Conservation (phyloP, 192 early-diverging fungal genomes). For the Backusella australiensis region DNA sequence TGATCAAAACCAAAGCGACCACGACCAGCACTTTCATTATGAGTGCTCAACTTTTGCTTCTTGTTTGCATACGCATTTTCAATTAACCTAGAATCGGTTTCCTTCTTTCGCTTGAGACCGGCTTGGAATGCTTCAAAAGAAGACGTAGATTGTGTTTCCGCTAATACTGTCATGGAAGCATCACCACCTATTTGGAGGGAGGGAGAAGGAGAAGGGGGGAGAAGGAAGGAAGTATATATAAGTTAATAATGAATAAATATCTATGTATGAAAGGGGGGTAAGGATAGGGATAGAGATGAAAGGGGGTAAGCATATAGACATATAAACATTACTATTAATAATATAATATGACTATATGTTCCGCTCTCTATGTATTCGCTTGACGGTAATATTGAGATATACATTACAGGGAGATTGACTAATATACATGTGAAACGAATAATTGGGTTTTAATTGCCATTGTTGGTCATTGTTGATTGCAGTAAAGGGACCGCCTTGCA, state of each 20-base stretch:
- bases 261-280: neutral
- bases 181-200: slow-evolving; percentile 62
- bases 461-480: neutral
- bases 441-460: slow-evolving; percentile 14
- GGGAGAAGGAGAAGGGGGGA: neutral
- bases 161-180: slow-evolving; percentile 64
- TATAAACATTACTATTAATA: neutral
- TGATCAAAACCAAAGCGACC: slow-evolving; percentile 59
- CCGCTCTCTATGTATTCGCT: neutral
- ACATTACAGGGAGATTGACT: slow-evolving; percentile 72
- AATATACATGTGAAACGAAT: slow-evolving; percentile 70
- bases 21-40: slow-evolving; percentile 37
- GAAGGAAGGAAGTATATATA: too few relatives aligned
- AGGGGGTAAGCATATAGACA: neutral
- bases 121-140: slow-evolving; percentile 34
- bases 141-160: slow-evolving; percentile 35
- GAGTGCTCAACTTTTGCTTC: slow-evolving; percentile 11
- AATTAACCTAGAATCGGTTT: neutral
- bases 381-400: slow-evolving; percentile 12
- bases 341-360: neutral
- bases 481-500: slow-evolving; percentile 5
- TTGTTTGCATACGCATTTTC: slow-evolving; percentile 30
- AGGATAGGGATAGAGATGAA: neutral
- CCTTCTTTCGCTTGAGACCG: slow-evolving; percentile 28
- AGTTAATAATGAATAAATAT: neutral